A percentile compares a stretch with the other conserved stretches of the same genome.
phyloP scores from a whole-genome alignment of 208 protist species.

The Plasmodiophora brassicae region DNA sequence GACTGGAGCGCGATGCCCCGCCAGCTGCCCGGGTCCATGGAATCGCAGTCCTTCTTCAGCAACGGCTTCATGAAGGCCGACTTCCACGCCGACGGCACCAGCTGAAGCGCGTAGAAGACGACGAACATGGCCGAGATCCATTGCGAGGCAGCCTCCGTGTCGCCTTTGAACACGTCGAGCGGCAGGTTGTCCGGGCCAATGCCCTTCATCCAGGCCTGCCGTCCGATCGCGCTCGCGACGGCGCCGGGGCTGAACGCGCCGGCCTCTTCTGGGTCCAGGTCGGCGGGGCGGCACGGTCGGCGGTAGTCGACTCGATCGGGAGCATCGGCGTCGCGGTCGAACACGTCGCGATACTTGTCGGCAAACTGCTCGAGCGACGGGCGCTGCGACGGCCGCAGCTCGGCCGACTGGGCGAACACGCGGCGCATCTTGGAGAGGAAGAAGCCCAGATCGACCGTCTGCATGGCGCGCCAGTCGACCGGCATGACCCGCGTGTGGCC shows the following conservation, averaged over 20 bases:
- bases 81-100: neutral
- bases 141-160: neutral
- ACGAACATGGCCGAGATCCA: neutral
- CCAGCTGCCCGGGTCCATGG: neutral
- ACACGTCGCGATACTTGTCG: neutral
- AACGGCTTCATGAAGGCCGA: neutral
- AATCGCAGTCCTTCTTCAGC: neutral
- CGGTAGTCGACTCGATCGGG: neutral
- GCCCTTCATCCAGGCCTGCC: neutral
- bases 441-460: neutral
- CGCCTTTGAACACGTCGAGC: neutral
- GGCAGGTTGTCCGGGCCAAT: conserved; percentile 16
- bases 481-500: neutral
- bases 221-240: neutral
- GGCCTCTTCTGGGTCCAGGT: neutral
- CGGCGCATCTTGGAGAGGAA: neutral
- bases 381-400: neutral
- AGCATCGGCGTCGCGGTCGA: neutral
- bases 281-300: neutral
- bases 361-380: neutral
- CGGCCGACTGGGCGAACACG: neutral
- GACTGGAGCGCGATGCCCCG: neutral
- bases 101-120: neutral
- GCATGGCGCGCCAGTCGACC: neutral
- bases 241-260: neutral